Conservation (phyloP, 2,329 filamentous ascomycete genomes). For the Alternaria longipes region DNA sequence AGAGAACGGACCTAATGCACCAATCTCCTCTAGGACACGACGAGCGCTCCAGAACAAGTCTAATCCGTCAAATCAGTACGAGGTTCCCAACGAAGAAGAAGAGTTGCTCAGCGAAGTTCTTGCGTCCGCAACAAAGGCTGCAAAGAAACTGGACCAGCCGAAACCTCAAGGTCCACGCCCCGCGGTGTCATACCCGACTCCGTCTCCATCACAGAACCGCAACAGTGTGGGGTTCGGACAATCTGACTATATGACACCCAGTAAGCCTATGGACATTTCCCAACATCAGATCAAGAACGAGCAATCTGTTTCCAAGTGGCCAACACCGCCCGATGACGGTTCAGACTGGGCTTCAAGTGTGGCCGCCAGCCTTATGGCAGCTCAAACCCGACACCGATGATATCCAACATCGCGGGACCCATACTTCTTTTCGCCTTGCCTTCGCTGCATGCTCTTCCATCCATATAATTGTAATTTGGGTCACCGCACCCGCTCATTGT, state of each 20-base stretch:
- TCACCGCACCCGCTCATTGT: constrained; percentile 40
- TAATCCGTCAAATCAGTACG: constrained; percentile 83
- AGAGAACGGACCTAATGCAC: constrained; percentile 63
- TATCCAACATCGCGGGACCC: constrained; percentile 20
- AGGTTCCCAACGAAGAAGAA: constrained; percentile 95
- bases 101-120: constrained; percentile 92
- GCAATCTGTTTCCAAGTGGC: constrained; percentile 76
- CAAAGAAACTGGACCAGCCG: constrained; percentile 71
- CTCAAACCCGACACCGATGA: constrained; percentile 50
- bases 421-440: constrained; percentile 29
- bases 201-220: constrained; percentile 81
- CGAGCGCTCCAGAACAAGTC: constrained; percentile 74
- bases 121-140: constrained; percentile 77
- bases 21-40: constrained; percentile 81
- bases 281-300: constrained; percentile 53
- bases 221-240: constrained; percentile 78
- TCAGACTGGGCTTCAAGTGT: constrained; percentile 85
- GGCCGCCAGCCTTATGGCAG: constrained; percentile 70
- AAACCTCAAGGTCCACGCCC: constrained; percentile 63
- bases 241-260: constrained; percentile 67
- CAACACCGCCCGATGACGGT: constrained; percentile 90
- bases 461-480: constrained; percentile 46
- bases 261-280: constrained; percentile 75
- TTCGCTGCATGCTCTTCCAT: constrained; percentile 40
- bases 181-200: constrained; percentile 72